Base-by-base conservation (phyloP, 805 yeast species). In the Saccharomycopsis malanga region DNA sequence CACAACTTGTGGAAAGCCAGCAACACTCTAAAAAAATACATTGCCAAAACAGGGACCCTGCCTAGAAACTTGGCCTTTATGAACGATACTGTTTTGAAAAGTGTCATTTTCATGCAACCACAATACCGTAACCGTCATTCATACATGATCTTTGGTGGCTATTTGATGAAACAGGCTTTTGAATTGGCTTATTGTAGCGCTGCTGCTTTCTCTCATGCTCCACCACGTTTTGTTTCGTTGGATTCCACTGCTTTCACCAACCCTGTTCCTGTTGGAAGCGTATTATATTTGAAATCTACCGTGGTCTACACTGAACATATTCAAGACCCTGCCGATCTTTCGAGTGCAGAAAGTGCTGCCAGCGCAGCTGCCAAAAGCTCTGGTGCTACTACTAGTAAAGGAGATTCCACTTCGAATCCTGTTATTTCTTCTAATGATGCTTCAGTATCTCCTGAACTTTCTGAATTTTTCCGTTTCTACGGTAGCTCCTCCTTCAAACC, bases 241-340 rank as follows among this genome's bases (percentile, higher is more conserved):
- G 97, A 89, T 62, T 83, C 93, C 20, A 87, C 96, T 37, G 84
- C 94, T 21, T 89, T 89, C 72, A 81, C 84, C 58, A 84, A 89
- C 17, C 98, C 98, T 2, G 98, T 89, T 5, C 97, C 97, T 1
- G 96, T 89, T 15, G 97, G 98, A 1, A 80, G 89, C 1, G 95
- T 91, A 6, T 68, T 89, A 50, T 83, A 81, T 54, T 78, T 87
- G 79, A 74, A 78, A 45, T 93, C 97, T 0, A 71, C 81, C 18
- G 86, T 89, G 5, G 87, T 84, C 21, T 87, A 89, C 65, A 87
- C 96, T 2, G 94, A 87, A 60, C 91, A 84, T 56, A 66, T 86
- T 44, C 81, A 78, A 57, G 70, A 67, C 35, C 39, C 57, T 4
- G 58, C 57, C 40, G 27, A 21, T 14, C 24, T 37, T 4, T 20